Percentiles rank a stretch among this genome's conserved stretches.
Evolutionary conservation across 169 alveolate species (phyloP).

Genomic region (Ichthyophthirius multifiliis): DNA sequence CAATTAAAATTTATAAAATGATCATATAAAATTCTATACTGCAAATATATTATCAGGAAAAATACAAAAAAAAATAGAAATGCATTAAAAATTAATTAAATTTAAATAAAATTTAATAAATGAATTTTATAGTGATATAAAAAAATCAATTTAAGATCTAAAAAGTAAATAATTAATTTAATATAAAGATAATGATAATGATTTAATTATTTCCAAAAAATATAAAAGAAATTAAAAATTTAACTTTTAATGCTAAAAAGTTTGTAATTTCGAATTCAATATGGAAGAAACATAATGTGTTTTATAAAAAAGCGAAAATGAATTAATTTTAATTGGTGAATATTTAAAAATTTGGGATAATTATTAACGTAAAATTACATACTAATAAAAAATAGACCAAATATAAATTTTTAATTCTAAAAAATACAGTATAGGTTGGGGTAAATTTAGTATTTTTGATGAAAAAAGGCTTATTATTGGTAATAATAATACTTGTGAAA

Average conservation of each 20-base stretch:
- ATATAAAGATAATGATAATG: background rate
- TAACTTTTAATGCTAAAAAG: background rate
- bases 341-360: slow-evolving; percentile 5
- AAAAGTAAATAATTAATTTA: background rate
- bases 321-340: background rate
- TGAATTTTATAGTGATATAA: background rate
- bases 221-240: background rate
- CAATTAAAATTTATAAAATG: background rate
- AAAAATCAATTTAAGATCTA: background rate
- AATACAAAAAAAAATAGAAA: background rate
- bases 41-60: background rate
- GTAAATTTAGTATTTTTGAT: background rate
- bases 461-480: background rate
- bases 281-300: slow-evolving; percentile 1
- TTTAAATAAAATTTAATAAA: background rate
- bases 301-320: background rate
- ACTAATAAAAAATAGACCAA: background rate
- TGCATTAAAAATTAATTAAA: background rate
- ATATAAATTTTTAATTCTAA: background rate
- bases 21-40: background rate
- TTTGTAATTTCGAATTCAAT: background rate
- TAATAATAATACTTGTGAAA: background rate
- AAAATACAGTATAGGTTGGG: background rate
- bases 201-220: background rate
- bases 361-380: background rate